Evolutionary conservation across 1,284 basidiomycete genomes (phyloP), one percentile per base, ranked within the genome.

Genomic region (Tranzscheliella williamsii): DNA sequence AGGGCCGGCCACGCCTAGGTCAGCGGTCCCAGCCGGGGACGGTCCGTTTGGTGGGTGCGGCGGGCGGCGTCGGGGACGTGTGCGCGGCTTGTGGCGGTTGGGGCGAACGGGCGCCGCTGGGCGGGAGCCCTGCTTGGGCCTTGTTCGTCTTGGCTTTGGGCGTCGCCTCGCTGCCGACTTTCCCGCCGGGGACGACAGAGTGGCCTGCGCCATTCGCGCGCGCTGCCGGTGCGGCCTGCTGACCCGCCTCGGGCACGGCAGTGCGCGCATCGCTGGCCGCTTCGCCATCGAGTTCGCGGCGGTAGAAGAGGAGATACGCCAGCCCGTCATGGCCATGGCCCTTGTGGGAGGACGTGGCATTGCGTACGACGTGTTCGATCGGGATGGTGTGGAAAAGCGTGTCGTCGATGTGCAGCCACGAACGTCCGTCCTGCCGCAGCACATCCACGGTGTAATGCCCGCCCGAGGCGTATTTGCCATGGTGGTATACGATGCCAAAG

Each of bases 361-460:
- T 67, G n/a, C 82, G 85, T 70, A 90, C 87, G 34, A 92, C 89
- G 70, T 91, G 86, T 35, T 89, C 87, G 2, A 82, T 80, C n/a
- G 84, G 81, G 31, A 93, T 83, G 53, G 89, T 85, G 80, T 51
- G 48, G 37, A 47, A 66, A 12, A 48, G 32, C 78, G 94, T 91
- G 72, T 96, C 93, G 78, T 96, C 93, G 48, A 96, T 89, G 56
- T 93, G 86, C 50, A 95, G 83, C 94, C 90, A 97, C 55, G 68
- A 79, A 61, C 69, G 66, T n/a, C 85, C 84, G 65, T 85, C 85
- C 17, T 90, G 88, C 55, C 91, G 87, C 7, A 93, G 81, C 2
- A 95, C 89, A 61, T 93, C 88, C 34, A 95, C 85, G 1, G 93
- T 98, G 80, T 97, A 98, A 79, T 97, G 93, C 0, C 94, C 94